A percentile compares a stretch with the other conserved stretches of the same genome.
phyloP scores from a whole-genome alignment of 2,329 filamentous ascomycete genomes.

The Helminthosporium solani region DNA sequence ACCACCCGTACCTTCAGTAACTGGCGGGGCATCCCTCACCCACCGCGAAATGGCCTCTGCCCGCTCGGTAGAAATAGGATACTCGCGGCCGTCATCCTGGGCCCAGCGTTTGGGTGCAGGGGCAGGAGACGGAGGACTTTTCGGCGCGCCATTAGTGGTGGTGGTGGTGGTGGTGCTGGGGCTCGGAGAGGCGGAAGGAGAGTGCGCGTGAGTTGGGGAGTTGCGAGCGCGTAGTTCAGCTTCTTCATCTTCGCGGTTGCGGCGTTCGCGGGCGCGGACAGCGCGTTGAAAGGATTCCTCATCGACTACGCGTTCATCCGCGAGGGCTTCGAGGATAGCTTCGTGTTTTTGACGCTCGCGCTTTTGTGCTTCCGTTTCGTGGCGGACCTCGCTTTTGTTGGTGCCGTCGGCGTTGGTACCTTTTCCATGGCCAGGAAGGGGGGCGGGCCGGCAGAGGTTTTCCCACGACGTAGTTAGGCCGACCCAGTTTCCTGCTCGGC shows the following conservation, averaged over 20 bases:
- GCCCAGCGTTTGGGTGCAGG: constrained; percentile 59
- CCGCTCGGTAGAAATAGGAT: constrained; percentile 68
- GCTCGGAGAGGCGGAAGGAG: constrained; percentile 5
- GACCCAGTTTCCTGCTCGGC: constrained; percentile 69
- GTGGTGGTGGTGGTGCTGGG: constrained; percentile 4
- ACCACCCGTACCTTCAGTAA: constrained; percentile 35
- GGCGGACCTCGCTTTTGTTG: constrained; percentile 8
- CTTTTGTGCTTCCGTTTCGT: constrained; percentile 55
- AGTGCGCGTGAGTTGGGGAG: not conserved
- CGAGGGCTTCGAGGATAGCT: constrained; percentile 66
- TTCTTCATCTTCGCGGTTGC: constrained; percentile 58
- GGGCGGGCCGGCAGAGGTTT: constrained; percentile 59
- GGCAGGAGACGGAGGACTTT: constrained; percentile 4
- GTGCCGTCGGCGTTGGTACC: constrained; percentile 1
- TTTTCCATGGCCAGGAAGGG: constrained; percentile 38
- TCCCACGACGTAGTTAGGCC: constrained; percentile 68
- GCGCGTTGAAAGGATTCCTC: constrained; percentile 65
- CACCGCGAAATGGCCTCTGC: constrained; percentile 69
- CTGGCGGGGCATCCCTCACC: constrained; percentile 57
- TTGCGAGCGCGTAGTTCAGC: constrained; percentile 29
- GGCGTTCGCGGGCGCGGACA: constrained; percentile 60
- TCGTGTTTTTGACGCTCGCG: constrained; percentile 63
- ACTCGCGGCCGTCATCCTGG: constrained; percentile 66
- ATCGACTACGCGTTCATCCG: constrained; percentile 67
- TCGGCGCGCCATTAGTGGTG: not conserved